These are phyloP conservation scores for Acacia crassicarpa DNA, from an alignment of 306 rosid species.

Conservation along the genomic window DNA sequence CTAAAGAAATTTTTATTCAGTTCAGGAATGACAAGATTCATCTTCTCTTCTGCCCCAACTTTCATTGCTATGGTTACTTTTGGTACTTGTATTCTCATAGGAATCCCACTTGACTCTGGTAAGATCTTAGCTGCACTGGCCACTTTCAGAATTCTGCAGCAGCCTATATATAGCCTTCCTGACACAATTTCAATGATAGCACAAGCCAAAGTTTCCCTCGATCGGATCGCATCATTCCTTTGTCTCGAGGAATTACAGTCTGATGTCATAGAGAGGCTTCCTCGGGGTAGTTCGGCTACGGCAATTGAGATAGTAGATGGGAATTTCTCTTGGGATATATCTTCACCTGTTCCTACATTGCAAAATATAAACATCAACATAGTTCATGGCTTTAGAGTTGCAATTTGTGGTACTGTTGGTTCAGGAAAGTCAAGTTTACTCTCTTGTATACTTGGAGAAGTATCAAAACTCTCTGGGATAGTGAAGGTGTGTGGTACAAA, in stretches of 20 bases:
- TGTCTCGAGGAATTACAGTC: slow-evolving; percentile 64
- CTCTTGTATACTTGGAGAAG: slow-evolving; percentile 77
- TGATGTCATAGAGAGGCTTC: slow-evolving; percentile 64
- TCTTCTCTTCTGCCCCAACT: slow-evolving; percentile 74
- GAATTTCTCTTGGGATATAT: slow-evolving; percentile 77
- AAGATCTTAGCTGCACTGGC: slow-evolving; percentile 90
- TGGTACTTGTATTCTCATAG: slow-evolving; percentile 66
- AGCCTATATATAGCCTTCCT: slow-evolving; percentile 68
- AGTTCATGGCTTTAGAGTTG: slow-evolving; percentile 69
- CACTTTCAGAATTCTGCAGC: slow-evolving; percentile 79
- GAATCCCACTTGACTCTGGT: slow-evolving; percentile 86
- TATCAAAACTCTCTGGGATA: slow-evolving; percentile 71
- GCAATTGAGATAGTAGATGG: slow-evolving; percentile 68
- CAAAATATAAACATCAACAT: slow-evolving; percentile 54
- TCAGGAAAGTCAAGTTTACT: slow-evolving; percentile 92
- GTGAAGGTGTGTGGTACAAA: slow-evolving; percentile 72
- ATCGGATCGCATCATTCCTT: slow-evolving; percentile 74
- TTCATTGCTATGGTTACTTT: slow-evolving; percentile 77
- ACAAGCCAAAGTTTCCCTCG: slow-evolving; percentile 83
- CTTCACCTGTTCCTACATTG: slow-evolving; percentile 51
- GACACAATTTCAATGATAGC: slow-evolving; percentile 70
- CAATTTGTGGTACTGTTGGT: slow-evolving; percentile 88
- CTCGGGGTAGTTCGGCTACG: slow-evolving; percentile 56
- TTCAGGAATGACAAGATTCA: slow-evolving; percentile 44
- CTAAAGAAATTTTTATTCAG: slow-evolving; percentile 57